Conservation (phyloP, 768 basidiomycete species). For the Trametes elegans region DNA sequence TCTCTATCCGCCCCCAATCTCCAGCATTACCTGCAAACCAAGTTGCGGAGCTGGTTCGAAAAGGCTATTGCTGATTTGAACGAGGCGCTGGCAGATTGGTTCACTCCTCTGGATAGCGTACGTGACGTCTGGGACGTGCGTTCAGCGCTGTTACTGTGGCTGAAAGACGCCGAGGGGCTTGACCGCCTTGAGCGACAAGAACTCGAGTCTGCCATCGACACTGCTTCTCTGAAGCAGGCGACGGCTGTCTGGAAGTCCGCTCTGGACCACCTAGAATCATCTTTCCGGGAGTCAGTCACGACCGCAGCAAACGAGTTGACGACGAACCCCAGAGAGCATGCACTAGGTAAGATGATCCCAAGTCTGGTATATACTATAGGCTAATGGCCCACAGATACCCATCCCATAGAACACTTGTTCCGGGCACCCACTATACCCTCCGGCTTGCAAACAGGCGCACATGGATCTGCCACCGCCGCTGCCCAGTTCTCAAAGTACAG, state of each 20-base stretch:
- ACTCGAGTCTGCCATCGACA: slow-evolving; percentile 49
- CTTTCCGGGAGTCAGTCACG: slow-evolving; percentile 44
- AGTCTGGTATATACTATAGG: slow-evolving; percentile 19
- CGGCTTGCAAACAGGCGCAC: slow-evolving; percentile 37
- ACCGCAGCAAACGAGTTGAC: slow-evolving; percentile 37
- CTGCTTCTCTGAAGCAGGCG: slow-evolving; percentile 52
- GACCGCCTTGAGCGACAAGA: slow-evolving; percentile 43
- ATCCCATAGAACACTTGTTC: slow-evolving; percentile 58
- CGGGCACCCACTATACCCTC: slow-evolving; percentile 45
- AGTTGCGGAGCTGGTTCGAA: slow-evolving; percentile 63
- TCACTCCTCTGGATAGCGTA: slow-evolving; percentile 55
- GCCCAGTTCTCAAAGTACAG: slow-evolving; percentile 62
- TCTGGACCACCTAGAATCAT: slow-evolving; percentile 42
- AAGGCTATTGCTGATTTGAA: slow-evolving; percentile 47
- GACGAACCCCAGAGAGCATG: slow-evolving; percentile 24
- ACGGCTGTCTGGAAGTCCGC: slow-evolving; percentile 55
- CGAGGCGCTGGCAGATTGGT: slow-evolving; percentile 51
- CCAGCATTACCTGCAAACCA: slow-evolving; percentile 41
- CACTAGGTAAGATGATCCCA: slow-evolving; percentile 22
- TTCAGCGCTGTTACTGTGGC: slow-evolving; percentile 46
- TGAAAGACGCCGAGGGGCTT: slow-evolving; percentile 41
- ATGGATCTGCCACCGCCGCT: slow-evolving; percentile 32
- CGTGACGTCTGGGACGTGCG: slow-evolving; percentile 75
- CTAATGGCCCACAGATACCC: slow-evolving; percentile 38
- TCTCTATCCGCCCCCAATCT: slow-evolving; percentile 55